These are phyloP conservation scores for Pseudogymnoascus sp. DNA, from an alignment of 2,329 filamentous ascomycete species.

Conservation along the genomic window DNA sequence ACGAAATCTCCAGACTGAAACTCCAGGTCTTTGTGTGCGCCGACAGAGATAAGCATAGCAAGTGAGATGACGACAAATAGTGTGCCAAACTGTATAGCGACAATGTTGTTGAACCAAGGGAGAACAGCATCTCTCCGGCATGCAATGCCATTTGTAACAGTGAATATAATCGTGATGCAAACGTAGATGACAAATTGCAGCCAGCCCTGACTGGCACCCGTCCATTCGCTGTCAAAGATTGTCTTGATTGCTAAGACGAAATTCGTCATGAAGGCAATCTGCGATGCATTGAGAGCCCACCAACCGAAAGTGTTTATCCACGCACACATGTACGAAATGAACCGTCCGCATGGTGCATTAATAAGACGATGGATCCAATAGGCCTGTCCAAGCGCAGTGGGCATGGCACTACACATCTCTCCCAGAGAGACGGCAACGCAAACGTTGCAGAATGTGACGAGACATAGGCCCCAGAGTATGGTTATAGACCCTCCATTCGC, in stretches of 20 bases:
- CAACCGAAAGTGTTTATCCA: conserved; percentile 56
- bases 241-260: conserved; percentile 50
- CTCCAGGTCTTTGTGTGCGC: conserved; percentile 34
- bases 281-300: conserved; percentile 49
- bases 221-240: conserved; percentile 43
- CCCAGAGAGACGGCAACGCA: conserved; percentile 49
- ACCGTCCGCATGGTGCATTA: conserved; percentile 36
- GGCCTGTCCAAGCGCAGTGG: conserved; percentile 51
- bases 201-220: conserved; percentile 40
- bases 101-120: conserved; percentile 49
- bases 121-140: conserved; percentile 42
- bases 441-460: conserved; percentile 46
- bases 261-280: conserved; percentile 50
- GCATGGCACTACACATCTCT: conserved; percentile 51
- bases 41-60: conserved; percentile 45
- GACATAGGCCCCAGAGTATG: conserved; percentile 47
- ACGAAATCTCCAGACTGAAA: conserved; percentile 46
- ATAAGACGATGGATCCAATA: conserved; percentile 46
- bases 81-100: conserved; percentile 44
- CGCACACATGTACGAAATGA: conserved; percentile 48
- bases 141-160: conserved; percentile 42
- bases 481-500: conserved; percentile 46
- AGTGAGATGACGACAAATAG: conserved; percentile 46
- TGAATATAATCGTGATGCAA: conserved; percentile 41
- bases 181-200: conserved; percentile 49